A percentile compares a stretch with the other conserved stretches of the same genome.
phyloP scores from a whole-genome alignment of 116 monocot genomes.

The Papilionanthe hybrid region DNA sequence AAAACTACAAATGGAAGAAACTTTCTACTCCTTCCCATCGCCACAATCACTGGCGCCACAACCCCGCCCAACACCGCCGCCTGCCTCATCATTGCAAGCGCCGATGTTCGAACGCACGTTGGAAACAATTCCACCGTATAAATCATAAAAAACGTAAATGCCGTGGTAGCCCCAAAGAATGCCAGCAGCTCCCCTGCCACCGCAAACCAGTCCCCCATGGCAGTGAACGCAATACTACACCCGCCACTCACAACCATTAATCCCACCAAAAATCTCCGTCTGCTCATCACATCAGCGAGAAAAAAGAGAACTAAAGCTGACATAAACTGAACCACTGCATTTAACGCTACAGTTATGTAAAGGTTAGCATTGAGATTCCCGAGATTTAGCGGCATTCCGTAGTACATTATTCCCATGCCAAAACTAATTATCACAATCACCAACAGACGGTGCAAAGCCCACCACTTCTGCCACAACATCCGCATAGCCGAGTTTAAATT shows the following conservation, averaged over 20 bases:
- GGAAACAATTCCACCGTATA: constrained; percentile 78
- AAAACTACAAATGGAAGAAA: too few species aligned
- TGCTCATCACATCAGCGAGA: constrained; percentile 27
- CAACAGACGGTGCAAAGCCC: constrained; percentile 51
- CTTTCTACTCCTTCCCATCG: too few species aligned
- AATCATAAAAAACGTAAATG: constrained; percentile 48
- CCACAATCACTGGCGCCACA: too few species aligned
- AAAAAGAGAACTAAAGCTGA: constrained; percentile 41
- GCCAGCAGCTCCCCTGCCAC: constrained; percentile 46
- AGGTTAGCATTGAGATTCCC: constrained; percentile 51
- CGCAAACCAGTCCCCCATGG: constrained; percentile 23
- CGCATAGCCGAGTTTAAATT: background rate
- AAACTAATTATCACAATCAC: constrained; percentile 49
- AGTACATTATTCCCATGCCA: constrained; percentile 65
- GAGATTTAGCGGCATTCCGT: constrained; percentile 57
- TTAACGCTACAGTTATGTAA: constrained; percentile 53
- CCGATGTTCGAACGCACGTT: constrained; percentile 77
- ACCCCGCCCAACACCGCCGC: too few species aligned
- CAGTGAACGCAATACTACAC: constrained; percentile 26
- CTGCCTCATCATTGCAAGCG: constrained; percentile 61
- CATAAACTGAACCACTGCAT: constrained; percentile 57
- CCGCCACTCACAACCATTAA: constrained; percentile 27
- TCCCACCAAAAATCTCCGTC: constrained; percentile 24
- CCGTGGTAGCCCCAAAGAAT: constrained; percentile 67
- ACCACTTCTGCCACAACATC: constrained; percentile 42